Conservation (phyloP, 495 filamentous ascomycete species). For the Aspergillus panamensis region DNA sequence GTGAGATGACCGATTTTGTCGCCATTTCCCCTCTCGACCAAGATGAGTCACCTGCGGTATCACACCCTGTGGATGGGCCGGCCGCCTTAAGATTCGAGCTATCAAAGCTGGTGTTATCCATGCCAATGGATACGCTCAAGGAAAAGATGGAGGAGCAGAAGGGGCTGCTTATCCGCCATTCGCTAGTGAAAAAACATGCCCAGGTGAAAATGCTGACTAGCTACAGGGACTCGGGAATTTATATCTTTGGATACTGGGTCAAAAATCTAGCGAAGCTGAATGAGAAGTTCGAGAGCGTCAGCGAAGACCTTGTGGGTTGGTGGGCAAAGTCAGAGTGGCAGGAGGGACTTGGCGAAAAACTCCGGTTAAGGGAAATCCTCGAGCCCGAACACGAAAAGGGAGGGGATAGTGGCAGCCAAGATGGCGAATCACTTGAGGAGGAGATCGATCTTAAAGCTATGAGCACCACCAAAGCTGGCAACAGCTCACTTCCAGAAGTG, state of each 20-base stretch:
- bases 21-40: slow-evolving; percentile 62
- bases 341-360: slow-evolving; percentile 69
- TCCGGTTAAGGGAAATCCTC: slow-evolving; percentile 67
- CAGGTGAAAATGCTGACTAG: slow-evolving; percentile 73
- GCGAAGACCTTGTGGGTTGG: slow-evolving; percentile 90
- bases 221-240: slow-evolving; percentile 86
- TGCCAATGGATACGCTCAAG: slow-evolving; percentile 80
- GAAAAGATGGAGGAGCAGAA: slow-evolving; percentile 71
- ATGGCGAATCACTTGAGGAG: slow-evolving; percentile 49
- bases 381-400: slow-evolving; percentile 30
- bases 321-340: slow-evolving; percentile 96
- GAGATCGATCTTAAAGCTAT: slow-evolving; percentile 61
- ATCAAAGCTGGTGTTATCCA: slow-evolving; percentile 66
- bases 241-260: slow-evolving; percentile 89
- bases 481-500: slow-evolving; percentile 2
- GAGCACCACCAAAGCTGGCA: slow-evolving; percentile 51
- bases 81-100: slow-evolving; percentile 61
- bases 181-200: slow-evolving; percentile 65
- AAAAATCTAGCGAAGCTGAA: slow-evolving; percentile 75
- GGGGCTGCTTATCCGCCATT: slow-evolving; percentile 65
- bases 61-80: slow-evolving; percentile 46
- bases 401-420: slow-evolving; percentile 37
- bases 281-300: slow-evolving; percentile 76
- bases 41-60: slow-evolving; percentile 46
- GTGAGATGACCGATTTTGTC: slow-evolving; percentile 87